A percentile compares a stretch with the other conserved stretches of the same genome.
Evolutionary conservation across 129 eudicot species (phyloP).

Genomic region (Pulicaria dysenterica): DNA sequence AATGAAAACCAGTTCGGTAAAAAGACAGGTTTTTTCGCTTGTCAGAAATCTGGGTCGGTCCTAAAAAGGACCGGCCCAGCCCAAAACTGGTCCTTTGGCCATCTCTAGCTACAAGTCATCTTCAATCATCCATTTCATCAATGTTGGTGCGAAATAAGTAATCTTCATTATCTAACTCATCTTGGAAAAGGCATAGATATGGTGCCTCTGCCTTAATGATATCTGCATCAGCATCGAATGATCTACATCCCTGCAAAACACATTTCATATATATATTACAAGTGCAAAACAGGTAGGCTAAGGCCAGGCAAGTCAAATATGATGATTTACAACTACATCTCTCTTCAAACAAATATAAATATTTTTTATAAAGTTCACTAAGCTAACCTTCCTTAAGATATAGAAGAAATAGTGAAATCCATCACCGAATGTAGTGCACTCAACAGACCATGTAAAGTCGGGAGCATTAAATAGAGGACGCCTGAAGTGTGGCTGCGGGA

Average conservation of each 20-base stretch:
- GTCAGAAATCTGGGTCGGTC: background rate
- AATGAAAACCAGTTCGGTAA: background rate
- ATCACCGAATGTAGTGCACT: constrained; percentile 86
- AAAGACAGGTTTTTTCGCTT: background rate
- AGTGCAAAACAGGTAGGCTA: background rate
- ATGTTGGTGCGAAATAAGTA: constrained; percentile 73
- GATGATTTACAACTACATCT: background rate
- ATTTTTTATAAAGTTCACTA: background rate
- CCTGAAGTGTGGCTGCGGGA: constrained; percentile 90
- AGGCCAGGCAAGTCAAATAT: background rate
- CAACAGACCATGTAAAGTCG: constrained; percentile 85
- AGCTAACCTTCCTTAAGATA: constrained; percentile 73
- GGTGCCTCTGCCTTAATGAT: constrained; percentile 46
- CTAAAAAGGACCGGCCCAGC: no score
- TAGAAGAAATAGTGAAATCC: constrained; percentile 96
- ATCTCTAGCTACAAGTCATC: constrained; percentile 17
- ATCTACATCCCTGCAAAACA: constrained; percentile 61
- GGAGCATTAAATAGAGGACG: constrained; percentile 73
- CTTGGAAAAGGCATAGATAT: constrained; percentile 62
- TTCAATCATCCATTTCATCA: constrained; percentile 49
- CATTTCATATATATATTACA: background rate
- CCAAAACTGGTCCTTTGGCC: background rate
- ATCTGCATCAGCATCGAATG: constrained; percentile 23
- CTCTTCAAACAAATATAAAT: constrained; percentile 2
- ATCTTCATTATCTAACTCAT: constrained; percentile 83